phyloP scores from a whole-genome alignment of 1,284 basidiomycete genomes.

The Cryptococcus sp. region DNA sequence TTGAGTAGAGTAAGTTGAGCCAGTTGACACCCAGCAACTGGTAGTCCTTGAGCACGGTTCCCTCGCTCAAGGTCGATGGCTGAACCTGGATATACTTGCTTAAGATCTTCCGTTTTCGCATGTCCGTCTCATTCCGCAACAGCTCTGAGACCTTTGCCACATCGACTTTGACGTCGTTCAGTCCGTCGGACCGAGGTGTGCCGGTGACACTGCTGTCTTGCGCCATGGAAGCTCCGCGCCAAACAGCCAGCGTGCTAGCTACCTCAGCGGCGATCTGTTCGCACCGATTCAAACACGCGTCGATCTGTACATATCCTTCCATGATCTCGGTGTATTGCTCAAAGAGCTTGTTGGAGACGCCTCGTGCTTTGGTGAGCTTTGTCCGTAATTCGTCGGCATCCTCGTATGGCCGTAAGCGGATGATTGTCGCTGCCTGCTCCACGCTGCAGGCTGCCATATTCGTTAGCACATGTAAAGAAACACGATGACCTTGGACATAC shows the following conservation, averaged over 20 bases:
- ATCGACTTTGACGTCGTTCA: slow-evolving; percentile 53
- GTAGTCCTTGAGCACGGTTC: slow-evolving; percentile 88
- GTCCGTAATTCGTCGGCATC: slow-evolving; percentile 74
- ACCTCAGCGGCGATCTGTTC: slow-evolving; percentile 72
- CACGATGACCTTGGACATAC: slow-evolving; percentile 57
- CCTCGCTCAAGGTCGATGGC: slow-evolving; percentile 69
- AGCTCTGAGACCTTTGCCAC: slow-evolving; percentile 49
- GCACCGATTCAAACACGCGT: slow-evolving; percentile 83
- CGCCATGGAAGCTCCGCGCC: slow-evolving; percentile 60
- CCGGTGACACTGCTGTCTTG: slow-evolving; percentile 40
- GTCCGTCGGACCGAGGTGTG: slow-evolving; percentile 44
- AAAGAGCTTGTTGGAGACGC: slow-evolving; percentile 86
- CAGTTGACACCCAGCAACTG: slow-evolving; percentile 97
- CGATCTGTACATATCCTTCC: slow-evolving; percentile 86
- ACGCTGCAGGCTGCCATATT: slow-evolving; percentile 69
- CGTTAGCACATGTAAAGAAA: slow-evolving; percentile 4
- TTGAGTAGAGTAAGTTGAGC: slow-evolving; percentile 84
- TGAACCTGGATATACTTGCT: slow-evolving; percentile 66
- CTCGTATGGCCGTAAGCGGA: slow-evolving; percentile 76
- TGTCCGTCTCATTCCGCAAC: slow-evolving; percentile 42
- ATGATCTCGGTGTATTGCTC: slow-evolving; percentile 88
- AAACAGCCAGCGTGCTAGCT: slow-evolving; percentile 70
- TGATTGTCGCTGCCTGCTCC: slow-evolving; percentile 79
- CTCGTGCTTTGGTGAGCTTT: slow-evolving; percentile 85
- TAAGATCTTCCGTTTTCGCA: slow-evolving; percentile 49